A percentile compares a stretch with the other conserved stretches of the same genome.
These are phyloP conservation scores for Kurtzmaniella natalensis DNA, from an alignment of 1,139 yeast genomes.

Conservation along the genomic window DNA sequence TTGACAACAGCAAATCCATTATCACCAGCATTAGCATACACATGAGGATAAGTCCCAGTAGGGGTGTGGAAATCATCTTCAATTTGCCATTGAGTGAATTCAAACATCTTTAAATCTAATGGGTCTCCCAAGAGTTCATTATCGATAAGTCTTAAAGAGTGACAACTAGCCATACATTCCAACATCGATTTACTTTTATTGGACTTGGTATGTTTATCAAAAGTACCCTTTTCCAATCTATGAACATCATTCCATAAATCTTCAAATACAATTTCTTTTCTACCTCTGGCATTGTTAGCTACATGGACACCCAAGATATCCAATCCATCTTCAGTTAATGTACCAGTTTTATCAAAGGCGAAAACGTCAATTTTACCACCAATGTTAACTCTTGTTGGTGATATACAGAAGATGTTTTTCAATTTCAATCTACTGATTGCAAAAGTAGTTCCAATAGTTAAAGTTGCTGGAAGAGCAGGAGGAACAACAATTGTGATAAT, in stretches of 20 bases:
- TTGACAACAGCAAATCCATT: conserved; percentile 53
- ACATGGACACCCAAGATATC: conserved; percentile 87
- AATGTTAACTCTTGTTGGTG: conserved; percentile 89
- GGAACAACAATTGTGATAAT: conserved; percentile 96
- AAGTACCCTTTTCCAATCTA: conserved; percentile 19
- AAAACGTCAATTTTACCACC: conserved; percentile 90
- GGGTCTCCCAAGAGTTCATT: conserved; percentile 89
- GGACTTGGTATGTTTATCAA: conserved; percentile 16
- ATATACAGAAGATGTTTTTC: conserved; percentile 74
- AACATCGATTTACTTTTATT: conserved; percentile 34
- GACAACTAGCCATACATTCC: conserved; percentile 76
- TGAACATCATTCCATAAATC: conserved; percentile 28
- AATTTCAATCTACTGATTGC: conserved; percentile 66
- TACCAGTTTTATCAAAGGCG: conserved; percentile 96
- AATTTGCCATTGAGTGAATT: conserved; percentile 73
- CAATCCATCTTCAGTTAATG: conserved; percentile 93
- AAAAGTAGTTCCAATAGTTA: conserved; percentile 93
- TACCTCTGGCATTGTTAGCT: conserved; percentile 46
- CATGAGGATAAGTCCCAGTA: conserved; percentile 14
- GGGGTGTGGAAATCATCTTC: conserved; percentile 53
- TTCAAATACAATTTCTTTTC: conserved; percentile 51
- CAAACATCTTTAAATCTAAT: conserved; percentile 87
- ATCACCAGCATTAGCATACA: conserved; percentile 21
- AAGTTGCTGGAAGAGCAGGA: conserved; percentile 96
- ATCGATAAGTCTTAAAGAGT: conserved; percentile 77